A percentile compares a stretch with the other conserved stretches of the same genome.
Evolutionary conservation across 2,329 filamentous ascomycete species (phyloP).

Genomic region (Fusarium globosum): DNA sequence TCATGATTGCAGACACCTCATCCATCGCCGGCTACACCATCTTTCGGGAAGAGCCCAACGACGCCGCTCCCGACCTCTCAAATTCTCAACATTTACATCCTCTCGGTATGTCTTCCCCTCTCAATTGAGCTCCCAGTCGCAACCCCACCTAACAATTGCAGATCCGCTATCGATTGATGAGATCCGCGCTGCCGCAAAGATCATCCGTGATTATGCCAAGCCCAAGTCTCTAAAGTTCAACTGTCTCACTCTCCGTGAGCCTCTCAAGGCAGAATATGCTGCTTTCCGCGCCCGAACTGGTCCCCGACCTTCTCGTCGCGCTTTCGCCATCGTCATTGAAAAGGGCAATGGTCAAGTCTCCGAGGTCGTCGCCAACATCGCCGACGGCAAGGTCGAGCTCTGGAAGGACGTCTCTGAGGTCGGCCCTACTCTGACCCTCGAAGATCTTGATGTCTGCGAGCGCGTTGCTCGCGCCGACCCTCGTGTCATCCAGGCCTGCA

Average conservation of each 20-base stretch:
- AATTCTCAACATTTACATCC: slow-evolving; percentile 51
- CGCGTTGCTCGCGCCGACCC: slow-evolving; percentile 73
- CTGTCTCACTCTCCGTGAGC: slow-evolving; percentile 74
- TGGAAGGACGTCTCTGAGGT: slow-evolving; percentile 60
- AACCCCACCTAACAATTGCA: slow-evolving; percentile 17
- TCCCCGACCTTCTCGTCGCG: slow-evolving; percentile 61
- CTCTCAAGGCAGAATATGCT: slow-evolving; percentile 70
- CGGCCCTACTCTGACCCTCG: slow-evolving; percentile 74
- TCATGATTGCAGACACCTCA: slow-evolving; percentile 56
- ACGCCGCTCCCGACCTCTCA: slow-evolving; percentile 50
- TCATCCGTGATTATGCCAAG: slow-evolving; percentile 56
- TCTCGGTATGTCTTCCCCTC: slow-evolving; percentile 45
- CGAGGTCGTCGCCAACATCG: slow-evolving; percentile 65
- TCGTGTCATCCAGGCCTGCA: slow-evolving; percentile 81
- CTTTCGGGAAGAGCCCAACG: slow-evolving; percentile 56
- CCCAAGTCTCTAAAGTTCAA: slow-evolving; percentile 61
- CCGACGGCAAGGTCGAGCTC: slow-evolving; percentile 54
- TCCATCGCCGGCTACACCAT: slow-evolving; percentile 59
- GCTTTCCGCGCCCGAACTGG: slow-evolving; percentile 65
- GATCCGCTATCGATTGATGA: slow-evolving; percentile 67
- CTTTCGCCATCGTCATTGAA: slow-evolving; percentile 61
- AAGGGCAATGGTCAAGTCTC: slow-evolving; percentile 53
- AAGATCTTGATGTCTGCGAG: slow-evolving; percentile 82
- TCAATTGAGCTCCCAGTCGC: background rate
- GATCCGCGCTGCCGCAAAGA: slow-evolving; percentile 60